Evolutionary conservation across 1,139 yeast genomes (phyloP), one percentile per base, ranked within the genome.

Genomic region (Yamadazyma songkhlaensis): DNA sequence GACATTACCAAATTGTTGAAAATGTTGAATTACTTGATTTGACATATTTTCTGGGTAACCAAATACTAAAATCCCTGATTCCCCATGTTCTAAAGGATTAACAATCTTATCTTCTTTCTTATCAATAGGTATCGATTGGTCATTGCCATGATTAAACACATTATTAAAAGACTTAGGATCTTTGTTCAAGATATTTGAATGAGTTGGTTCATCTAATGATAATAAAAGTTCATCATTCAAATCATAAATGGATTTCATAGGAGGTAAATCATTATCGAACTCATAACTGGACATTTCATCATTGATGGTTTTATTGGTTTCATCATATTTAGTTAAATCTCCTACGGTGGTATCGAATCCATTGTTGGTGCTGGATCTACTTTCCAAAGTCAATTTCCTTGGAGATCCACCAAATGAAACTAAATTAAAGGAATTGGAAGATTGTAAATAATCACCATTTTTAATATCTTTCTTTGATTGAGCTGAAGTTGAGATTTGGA

Each of bases 41-140:
- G 94, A 79, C 46, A 82, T 67, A 3, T 79, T 70, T 51, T 90
- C 92, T 1, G 95, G 89, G 57, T 87, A 90, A 1, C 97, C 97
- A 61, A 87, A 89, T 9, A 90, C 88, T 30, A 89, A 64, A 2
- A 92, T 85, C 0, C 95, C 87, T 33, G 79, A 68, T 42, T 79
- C 86, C 24, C 62, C 59, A 36, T 57, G 49, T 32, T 48, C 46
- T 40, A 59, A 46, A 9, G 65, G 58, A 41, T 56, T 57, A 17
- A 33, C 29, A 17, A 38, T 39, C 12, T 26, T 32, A 13, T 35
- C 37, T 20, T 39, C 48, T 35, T 31, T 35, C 26, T 25, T 41
- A 25, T 34, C 34, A 9, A 26, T 36, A 20, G 29, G 25, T 3
- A 10, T 23, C 7, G 29, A 27, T 9, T 6, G 13, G 6, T 29